A percentile compares a stretch with the other conserved stretches of the same genome.
Evolutionary conservation across 108 stramenopile genomes (phyloP).

Genomic region (Pseudonitzschia multiseries): DNA sequence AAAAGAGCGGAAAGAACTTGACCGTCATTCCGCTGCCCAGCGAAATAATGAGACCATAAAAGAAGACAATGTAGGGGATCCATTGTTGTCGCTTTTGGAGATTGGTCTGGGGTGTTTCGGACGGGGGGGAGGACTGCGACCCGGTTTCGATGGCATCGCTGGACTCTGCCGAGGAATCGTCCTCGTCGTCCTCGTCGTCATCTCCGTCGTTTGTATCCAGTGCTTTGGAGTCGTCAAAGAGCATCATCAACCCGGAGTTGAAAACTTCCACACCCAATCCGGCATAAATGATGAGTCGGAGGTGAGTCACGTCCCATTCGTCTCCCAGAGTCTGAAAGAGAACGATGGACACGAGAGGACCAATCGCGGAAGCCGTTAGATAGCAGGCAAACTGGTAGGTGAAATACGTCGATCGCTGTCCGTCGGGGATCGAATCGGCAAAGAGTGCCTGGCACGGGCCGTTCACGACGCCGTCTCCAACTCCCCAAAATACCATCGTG

Average conservation of each 20-base stretch:
- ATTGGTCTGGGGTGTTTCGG: background rate
- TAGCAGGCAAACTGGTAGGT: conserved; percentile 51
- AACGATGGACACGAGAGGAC: conserved; percentile 58
- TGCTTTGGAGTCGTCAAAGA: conserved; percentile 66
- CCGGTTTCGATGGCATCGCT: background rate
- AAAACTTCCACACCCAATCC: conserved; percentile 58
- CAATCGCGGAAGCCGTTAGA: conserved; percentile 40
- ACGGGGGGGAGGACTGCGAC: background rate
- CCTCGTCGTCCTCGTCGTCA: conserved; percentile 10
- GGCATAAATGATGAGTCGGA: conserved; percentile 52
- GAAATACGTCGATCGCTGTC: conserved; percentile 51
- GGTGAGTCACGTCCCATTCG: conserved; percentile 50
- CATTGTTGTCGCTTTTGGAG: conserved; percentile 29
- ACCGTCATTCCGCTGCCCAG: conserved; percentile 78
- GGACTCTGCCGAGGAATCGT: background rate
- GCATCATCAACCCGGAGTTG: conserved; percentile 48
- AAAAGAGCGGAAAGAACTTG: conserved; percentile 85
- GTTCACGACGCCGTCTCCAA: conserved; percentile 56
- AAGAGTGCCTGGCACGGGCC: conserved; percentile 60
- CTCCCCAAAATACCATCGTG: conserved; percentile 49
- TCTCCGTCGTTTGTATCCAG: conserved; percentile 31
- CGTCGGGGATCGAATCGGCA: conserved; percentile 61
- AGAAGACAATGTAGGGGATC: conserved; percentile 59
- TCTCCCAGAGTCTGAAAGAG: conserved; percentile 56
- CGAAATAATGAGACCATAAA: conserved; percentile 44